Conservation (phyloP, 1,139 yeast species). For the Geotrichum siamense region DNA sequence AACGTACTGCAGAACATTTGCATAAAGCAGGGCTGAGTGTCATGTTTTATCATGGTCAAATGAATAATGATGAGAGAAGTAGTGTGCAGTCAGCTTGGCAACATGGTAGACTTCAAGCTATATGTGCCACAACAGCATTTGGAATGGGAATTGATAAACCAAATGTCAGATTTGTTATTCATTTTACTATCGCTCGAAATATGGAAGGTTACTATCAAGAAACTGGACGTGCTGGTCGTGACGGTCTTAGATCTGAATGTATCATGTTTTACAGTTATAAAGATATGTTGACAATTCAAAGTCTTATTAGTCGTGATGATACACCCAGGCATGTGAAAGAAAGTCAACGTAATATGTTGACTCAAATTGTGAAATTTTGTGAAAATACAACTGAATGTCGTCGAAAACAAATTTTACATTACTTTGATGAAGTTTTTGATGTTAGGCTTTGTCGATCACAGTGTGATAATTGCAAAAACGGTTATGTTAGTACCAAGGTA, state of each 20-base stretch:
- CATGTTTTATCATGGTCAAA: constrained; percentile 88
- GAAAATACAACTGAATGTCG: constrained; percentile 89
- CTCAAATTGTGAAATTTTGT: constrained; percentile 86
- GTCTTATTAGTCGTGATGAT: constrained; percentile 69
- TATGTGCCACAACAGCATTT: constrained; percentile 96
- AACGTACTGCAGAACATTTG: constrained; percentile 62
- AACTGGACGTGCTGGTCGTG: constrained; percentile 98
- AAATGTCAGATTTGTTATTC: constrained; percentile 87
- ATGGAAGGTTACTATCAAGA: constrained; percentile 96
- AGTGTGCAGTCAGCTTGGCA: constrained; percentile 80
- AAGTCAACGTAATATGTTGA: constrained; percentile 66
- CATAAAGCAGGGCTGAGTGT: constrained; percentile 55
- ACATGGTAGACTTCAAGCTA: constrained; percentile 55
- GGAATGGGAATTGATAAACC: constrained; percentile 99
- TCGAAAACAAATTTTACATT: constrained; percentile 77
- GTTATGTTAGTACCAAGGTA: constrained; percentile 40
- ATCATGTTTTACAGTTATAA: constrained; percentile 70
- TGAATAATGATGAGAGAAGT: constrained; percentile 69
- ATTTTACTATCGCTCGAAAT: constrained; percentile 81
- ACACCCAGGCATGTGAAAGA: constrained; percentile 60
- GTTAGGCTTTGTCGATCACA: constrained; percentile 56
- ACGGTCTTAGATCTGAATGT: constrained; percentile 76
- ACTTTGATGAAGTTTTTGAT: constrained; percentile 78
- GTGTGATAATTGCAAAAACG: constrained; percentile 79
- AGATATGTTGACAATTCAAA: constrained; percentile 48